phyloP scores from a whole-genome alignment of 306 rosid species.

The Macrotyloma uniflorum region DNA sequence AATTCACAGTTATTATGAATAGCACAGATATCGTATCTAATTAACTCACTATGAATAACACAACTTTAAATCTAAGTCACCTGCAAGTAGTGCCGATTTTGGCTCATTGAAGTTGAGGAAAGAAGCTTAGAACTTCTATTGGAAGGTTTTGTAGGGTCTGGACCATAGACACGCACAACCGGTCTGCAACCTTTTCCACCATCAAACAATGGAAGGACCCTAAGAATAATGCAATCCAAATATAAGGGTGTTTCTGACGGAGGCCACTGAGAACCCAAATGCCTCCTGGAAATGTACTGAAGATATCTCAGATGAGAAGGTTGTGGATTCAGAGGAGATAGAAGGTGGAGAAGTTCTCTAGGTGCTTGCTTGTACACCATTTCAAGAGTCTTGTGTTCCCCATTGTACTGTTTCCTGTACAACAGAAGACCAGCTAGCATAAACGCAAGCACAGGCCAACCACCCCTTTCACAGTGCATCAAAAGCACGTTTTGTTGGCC shows the following conservation, averaged over 20 bases:
- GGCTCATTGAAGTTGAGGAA: slow-evolving; percentile 64
- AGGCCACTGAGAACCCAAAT: slow-evolving; percentile 94
- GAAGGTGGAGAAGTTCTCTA: slow-evolving; percentile 78
- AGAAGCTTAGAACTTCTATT: slow-evolving; percentile 83
- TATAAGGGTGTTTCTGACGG: slow-evolving; percentile 80
- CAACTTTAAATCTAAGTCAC: slow-evolving; percentile 62
- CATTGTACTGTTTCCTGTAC: slow-evolving; percentile 83
- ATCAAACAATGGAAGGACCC: slow-evolving; percentile 77
- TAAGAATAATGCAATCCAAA: slow-evolving; percentile 82
- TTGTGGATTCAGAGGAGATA: slow-evolving; percentile 86
- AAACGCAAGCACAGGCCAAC: slow-evolving; percentile 98
- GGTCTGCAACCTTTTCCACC: slow-evolving; percentile 87
- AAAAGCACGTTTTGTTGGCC: slow-evolving; percentile 90
- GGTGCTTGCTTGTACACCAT: slow-evolving; percentile 99
- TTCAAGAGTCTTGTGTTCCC: slow-evolving; percentile 95
- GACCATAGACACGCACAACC: slow-evolving; percentile 78
- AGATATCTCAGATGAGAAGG: slow-evolving; percentile 98
- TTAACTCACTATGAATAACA: slow-evolving; percentile 35
- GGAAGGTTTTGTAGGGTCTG: slow-evolving; percentile 75
- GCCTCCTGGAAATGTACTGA: slow-evolving; percentile 90
- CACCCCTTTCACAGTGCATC: slow-evolving; percentile 98
- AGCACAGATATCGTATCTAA: slow-evolving; percentile 16
- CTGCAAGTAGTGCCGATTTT: slow-evolving; percentile 76
- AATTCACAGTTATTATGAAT: slow-evolving; percentile 35
- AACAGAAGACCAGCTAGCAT: slow-evolving; percentile 92